These are phyloP conservation scores for Dictyostelium capitatum DNA, from an alignment of 78 protist genomes.

Conservation along the genomic window DNA sequence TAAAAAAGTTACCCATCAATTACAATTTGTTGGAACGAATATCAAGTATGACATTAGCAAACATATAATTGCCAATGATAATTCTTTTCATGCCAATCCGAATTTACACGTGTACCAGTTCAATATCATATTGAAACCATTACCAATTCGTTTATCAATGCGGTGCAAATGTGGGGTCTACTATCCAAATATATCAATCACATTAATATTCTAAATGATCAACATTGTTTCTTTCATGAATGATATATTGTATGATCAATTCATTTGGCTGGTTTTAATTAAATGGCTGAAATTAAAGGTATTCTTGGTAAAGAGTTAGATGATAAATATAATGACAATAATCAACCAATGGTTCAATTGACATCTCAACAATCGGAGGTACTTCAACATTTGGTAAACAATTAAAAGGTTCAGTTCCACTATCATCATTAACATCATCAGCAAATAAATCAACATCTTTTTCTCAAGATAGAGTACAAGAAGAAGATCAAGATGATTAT, in stretches of 20 bases:
- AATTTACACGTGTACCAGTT: slow-evolving; percentile 31
- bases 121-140: slow-evolving; percentile 32
- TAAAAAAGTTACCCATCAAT: slow-evolving; percentile 39
- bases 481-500: slow-evolving; percentile 23
- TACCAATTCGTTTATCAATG: slow-evolving; percentile 12
- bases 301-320: slow-evolving; percentile 55
- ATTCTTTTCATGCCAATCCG: too few species aligned
- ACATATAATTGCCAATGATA: too few species aligned
- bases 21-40: too few species aligned
- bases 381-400: too few species aligned
- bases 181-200: slow-evolving; percentile 61
- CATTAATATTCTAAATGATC: slow-evolving; percentile 89
- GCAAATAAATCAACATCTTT: background rate
- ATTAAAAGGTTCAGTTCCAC: background rate
- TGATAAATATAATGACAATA: background rate
- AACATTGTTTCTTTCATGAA: slow-evolving; percentile 13
- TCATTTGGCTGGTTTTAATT: slow-evolving; percentile 69
- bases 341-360: background rate
- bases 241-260: slow-evolving; percentile 67
- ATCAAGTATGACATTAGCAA: slow-evolving; percentile 18
- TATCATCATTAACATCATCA: background rate
- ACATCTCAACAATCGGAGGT: background rate
- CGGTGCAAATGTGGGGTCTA: too few species aligned
- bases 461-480: background rate
- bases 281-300: too few species aligned